Evolutionary conservation across 179 eudicot genomes (phyloP), one percentile per base, ranked within the genome.

Genomic region (Actinidia chinensis): DNA sequence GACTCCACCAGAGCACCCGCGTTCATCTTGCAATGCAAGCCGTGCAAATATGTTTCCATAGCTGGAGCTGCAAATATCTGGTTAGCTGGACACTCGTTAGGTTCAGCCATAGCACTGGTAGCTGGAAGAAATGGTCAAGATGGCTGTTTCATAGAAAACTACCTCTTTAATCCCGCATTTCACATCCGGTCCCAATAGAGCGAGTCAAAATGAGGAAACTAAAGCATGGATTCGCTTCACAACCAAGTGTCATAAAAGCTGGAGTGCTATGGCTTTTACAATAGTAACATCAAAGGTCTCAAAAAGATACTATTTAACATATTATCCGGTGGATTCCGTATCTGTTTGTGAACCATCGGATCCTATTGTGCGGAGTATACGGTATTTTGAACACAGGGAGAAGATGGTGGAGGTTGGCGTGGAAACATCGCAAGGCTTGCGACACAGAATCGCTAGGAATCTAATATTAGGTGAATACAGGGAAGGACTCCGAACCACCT

Each of bases 161-260:
- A 89, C 73, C 91, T 95, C 15, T 95, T 95, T 77, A 93, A 93
- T n/a, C 79, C 97, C 99, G 4, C 99, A 98, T 0, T 95, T 89
- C 83, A 12, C 76, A 18, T 89, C 98, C 0, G 87, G 85, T 2
- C 98, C 99, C n/a, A 12, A 25, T 95, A n/a, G 97, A 92, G 78
- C 66, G 50, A 6, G 88, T 95, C 73, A 88, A 87, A 77, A 87
- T 87, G 14, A 80, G 87, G 68, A 88, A 81, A 42, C 63, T 92
- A 46, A 93, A 90, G 78, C 88, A 87, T 13, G 94, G 58, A 60
- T 93, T 44, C 87, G 99, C 61, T 58, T 89, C 36, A 91, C 90
- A 1, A 83, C 83, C 8, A 90, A n/a, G 94, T 50, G 85, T 91
- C 56, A 40, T 92, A 56, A 93, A 92, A 2, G 98, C 98, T 0